Conservation (phyloP, 805 yeast species). For the Lipomyces lipofer region DNA sequence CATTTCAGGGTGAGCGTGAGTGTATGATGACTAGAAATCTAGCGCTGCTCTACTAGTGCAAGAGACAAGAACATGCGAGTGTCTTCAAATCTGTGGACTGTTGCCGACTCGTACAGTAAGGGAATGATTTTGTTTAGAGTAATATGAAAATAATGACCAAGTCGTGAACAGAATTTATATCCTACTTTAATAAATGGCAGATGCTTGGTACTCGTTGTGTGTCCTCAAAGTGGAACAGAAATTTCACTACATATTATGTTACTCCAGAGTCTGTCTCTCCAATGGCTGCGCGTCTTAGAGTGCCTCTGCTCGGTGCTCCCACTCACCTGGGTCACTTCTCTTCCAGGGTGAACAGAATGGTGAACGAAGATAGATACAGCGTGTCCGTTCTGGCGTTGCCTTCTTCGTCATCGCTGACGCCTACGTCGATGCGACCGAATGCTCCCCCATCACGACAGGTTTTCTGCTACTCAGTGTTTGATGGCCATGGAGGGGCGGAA, state of each 20-base stretch:
- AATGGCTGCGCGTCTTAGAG: slow-evolving; percentile 38
- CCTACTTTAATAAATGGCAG: neutral
- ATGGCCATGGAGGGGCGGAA: slow-evolving; percentile 91
- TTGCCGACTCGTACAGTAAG: slow-evolving; percentile 17
- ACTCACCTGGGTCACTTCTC: slow-evolving; percentile 76
- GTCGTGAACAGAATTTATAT: neutral
- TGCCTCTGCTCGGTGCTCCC: slow-evolving; percentile 65
- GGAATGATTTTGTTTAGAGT: neutral
- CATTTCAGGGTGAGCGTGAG: no score
- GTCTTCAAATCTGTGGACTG: slow-evolving; percentile 9
- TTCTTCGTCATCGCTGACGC: slow-evolving; percentile 34
- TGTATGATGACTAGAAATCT: neutral
- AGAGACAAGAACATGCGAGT: slow-evolving; percentile 1
- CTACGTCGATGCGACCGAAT: slow-evolving; percentile 23
- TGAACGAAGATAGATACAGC: slow-evolving; percentile 79
- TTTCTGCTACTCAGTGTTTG: slow-evolving; percentile 76
- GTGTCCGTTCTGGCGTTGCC: slow-evolving; percentile 62
- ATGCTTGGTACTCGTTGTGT: neutral
- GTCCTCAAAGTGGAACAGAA: neutral
- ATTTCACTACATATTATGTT: neutral
- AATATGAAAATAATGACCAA: neutral
- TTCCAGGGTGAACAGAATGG: slow-evolving; percentile 70
- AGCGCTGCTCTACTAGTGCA: neutral
- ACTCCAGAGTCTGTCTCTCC: neutral
- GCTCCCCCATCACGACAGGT: slow-evolving; percentile 40